These are phyloP conservation scores for Colletotrichum sp. DNA, from an alignment of 2,329 filamentous ascomycete species.

Conservation along the genomic window DNA sequence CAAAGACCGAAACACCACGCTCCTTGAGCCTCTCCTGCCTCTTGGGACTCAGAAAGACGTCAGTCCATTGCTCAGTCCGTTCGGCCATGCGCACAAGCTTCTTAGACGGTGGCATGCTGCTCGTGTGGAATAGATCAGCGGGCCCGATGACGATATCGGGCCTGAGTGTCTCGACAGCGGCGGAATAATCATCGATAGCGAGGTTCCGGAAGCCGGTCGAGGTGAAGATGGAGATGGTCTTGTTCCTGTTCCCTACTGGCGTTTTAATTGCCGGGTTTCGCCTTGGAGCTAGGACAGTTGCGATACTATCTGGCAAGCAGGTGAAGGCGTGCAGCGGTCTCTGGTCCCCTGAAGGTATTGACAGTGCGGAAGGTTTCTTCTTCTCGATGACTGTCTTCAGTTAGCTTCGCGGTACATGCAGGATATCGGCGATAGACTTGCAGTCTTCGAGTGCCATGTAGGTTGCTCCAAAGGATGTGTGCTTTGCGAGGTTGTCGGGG, in stretches of 20 bases:
- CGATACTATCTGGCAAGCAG: slow-evolving; percentile 66
- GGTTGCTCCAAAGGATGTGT: slow-evolving; percentile 69
- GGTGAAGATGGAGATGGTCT: slow-evolving; percentile 78
- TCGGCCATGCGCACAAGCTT: slow-evolving; percentile 84
- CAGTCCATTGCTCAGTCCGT: slow-evolving; percentile 82
- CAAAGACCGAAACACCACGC: slow-evolving; percentile 54
- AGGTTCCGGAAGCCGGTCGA: slow-evolving; percentile 84
- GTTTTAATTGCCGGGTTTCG: slow-evolving; percentile 77
- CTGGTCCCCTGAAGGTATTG: slow-evolving; percentile 38
- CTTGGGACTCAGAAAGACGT: slow-evolving; percentile 63
- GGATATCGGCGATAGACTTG: slow-evolving; percentile 51
- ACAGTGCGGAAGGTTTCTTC: slow-evolving; percentile 50
- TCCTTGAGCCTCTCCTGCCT: slow-evolving; percentile 33
- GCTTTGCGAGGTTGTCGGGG: slow-evolving; percentile 76
- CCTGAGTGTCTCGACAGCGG: slow-evolving; percentile 66
- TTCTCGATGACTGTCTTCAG: slow-evolving; percentile 57
- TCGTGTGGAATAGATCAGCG: slow-evolving; percentile 67
- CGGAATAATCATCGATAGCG: slow-evolving; percentile 70
- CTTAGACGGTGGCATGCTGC: slow-evolving; percentile 67
- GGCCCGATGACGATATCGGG: slow-evolving; percentile 84
- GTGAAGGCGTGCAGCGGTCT: slow-evolving; percentile 79
- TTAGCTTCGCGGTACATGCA: not conserved
- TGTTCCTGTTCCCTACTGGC: slow-evolving; percentile 73
- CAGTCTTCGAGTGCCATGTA: slow-evolving; percentile 94
- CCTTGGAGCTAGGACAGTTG: slow-evolving; percentile 78